Evolutionary conservation across 1,284 basidiomycete genomes (phyloP), one percentile per base, ranked within the genome.

Genomic region (Rhodofomes roseus): DNA sequence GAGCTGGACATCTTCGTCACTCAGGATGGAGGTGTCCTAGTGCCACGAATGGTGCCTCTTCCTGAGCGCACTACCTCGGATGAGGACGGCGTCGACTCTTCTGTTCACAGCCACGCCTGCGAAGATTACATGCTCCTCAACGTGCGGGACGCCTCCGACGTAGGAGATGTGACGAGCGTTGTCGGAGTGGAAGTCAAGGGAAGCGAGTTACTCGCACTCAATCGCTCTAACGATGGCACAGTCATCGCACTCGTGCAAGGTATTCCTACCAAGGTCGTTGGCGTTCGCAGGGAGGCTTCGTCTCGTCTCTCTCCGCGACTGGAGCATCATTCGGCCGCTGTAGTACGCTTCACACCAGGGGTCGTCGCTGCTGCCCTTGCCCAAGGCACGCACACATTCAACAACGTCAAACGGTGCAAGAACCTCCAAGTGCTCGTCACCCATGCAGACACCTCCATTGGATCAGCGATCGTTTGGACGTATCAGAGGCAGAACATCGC

Each of bases 1-100:
- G 64, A 63, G n/a, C 23, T 43, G 1, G 65, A 66, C 8, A 53
- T 66, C 25, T 7, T 54, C 2, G 55, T 64, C 6, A 46, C 56
- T 31, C 41, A 50, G 14, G 43, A 57, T 16, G 63, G 63, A 2
- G 46, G 29, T 5, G 23, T 63, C 18, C 25, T 36, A 6, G 63
- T 60, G 7, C 63, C 63, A 11, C 54, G 65, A 25, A 44, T 66
- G 44, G 43, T 57, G 23, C 55, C 57, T 4, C 18, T 53, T 11
- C 48, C 22, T 23, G 37, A 39, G 9, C 37, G 37, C 7, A 12
- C 37, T 18, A 4, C 37, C 16, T 14, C 9, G 16, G 37, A 16
- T 39, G 37, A 16, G 16, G 7, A 39, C 4, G 14, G 7, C 5
- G 16, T 4, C 16, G 12, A 39, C 16, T 4, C 5, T 6, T 4